These are phyloP conservation scores for Epicoccum sorghinum DNA, from an alignment of 2,329 filamentous ascomycete genomes.

Conservation along the genomic window DNA sequence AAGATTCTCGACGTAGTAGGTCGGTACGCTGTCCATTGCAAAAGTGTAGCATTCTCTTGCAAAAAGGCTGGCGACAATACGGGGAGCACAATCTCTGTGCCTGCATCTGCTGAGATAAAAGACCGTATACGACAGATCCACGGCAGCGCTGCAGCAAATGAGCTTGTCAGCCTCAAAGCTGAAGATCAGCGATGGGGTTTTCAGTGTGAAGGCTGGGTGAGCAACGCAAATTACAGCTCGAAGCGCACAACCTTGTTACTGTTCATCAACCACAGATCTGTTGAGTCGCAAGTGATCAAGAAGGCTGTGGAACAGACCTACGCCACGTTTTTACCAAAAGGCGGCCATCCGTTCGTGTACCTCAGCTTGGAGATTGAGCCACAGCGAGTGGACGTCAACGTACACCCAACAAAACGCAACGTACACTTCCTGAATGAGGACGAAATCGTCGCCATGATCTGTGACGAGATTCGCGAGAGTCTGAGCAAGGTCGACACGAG, in stretches of 20 bases:
- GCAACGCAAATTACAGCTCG: slow-evolving; percentile 92
- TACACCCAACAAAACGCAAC: slow-evolving; percentile 95
- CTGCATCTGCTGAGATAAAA: slow-evolving; percentile 70
- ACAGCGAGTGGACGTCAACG: slow-evolving; percentile 90
- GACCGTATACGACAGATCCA: slow-evolving; percentile 93
- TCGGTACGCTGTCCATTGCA: slow-evolving; percentile 89
- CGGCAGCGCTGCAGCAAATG: slow-evolving; percentile 81
- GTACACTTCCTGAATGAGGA: slow-evolving; percentile 98
- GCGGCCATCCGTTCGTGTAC: slow-evolving; percentile 92
- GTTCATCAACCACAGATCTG: slow-evolving; percentile 95
- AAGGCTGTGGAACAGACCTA: slow-evolving; percentile 93
- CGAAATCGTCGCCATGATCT: slow-evolving; percentile 88
- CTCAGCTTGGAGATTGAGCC: slow-evolving; percentile 92
- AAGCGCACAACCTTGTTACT: slow-evolving; percentile 87
- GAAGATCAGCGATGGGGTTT: slow-evolving; percentile 83
- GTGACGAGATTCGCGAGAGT: slow-evolving; percentile 76
- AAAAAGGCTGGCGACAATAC: slow-evolving; percentile 93
- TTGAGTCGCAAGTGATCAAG: slow-evolving; percentile 87
- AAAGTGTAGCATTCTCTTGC: slow-evolving; percentile 91
- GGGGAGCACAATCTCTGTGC: slow-evolving; percentile 75
- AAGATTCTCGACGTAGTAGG: slow-evolving; percentile 97
- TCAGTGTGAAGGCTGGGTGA: slow-evolving; percentile 78
- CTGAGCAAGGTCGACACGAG: slow-evolving; percentile 90
- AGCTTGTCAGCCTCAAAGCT: slow-evolving; percentile 77
- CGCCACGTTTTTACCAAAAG: slow-evolving; percentile 84